Evolutionary conservation across 495 filamentous ascomycete species (phyloP).

Genomic region (Pseudomonodictys pantanalensis): DNA sequence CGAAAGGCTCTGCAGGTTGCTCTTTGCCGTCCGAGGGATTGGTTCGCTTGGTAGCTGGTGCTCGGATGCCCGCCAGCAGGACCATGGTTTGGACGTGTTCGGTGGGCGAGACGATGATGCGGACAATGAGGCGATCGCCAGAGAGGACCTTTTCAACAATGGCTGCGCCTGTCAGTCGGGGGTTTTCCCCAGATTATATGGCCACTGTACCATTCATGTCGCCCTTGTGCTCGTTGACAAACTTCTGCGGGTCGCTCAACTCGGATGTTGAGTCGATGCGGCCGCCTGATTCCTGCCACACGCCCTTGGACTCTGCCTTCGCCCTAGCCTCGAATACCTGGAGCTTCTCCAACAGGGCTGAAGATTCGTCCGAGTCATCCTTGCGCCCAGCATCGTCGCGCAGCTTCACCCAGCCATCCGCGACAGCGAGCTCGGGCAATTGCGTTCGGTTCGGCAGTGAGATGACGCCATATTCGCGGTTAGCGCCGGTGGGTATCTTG

Average conservation of each 20-base stretch:
- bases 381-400: slow-evolving; percentile 87
- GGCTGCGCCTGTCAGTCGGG: slow-evolving; percentile 33
- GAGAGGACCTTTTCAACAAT: slow-evolving; percentile 85
- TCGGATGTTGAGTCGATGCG: slow-evolving; percentile 76
- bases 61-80: slow-evolving; percentile 83
- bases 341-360: slow-evolving; percentile 69
- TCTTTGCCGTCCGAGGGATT: slow-evolving; percentile 71
- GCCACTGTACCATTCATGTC: slow-evolving; percentile 58
- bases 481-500: slow-evolving; percentile 71
- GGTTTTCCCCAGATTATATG: background rate
- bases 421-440: slow-evolving; percentile 74
- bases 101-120: slow-evolving; percentile 69
- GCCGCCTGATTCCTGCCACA: slow-evolving; percentile 62
- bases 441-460: slow-evolving; percentile 57
- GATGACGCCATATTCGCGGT: slow-evolving; percentile 83
- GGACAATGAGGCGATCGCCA: slow-evolving; percentile 84
- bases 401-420: slow-evolving; percentile 85
- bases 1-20: slow-evolving; percentile 81
- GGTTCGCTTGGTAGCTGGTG: slow-evolving; percentile 79
- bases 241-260: slow-evolving; percentile 63
- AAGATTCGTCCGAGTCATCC: slow-evolving; percentile 73
- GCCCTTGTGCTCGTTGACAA: slow-evolving; percentile 75
- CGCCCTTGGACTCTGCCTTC: slow-evolving; percentile 68
- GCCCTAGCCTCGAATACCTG: slow-evolving; percentile 76
- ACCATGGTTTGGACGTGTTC: slow-evolving; percentile 82